Conservation (phyloP, 164 flowering plant genomes). For the Santalum album region DNA sequence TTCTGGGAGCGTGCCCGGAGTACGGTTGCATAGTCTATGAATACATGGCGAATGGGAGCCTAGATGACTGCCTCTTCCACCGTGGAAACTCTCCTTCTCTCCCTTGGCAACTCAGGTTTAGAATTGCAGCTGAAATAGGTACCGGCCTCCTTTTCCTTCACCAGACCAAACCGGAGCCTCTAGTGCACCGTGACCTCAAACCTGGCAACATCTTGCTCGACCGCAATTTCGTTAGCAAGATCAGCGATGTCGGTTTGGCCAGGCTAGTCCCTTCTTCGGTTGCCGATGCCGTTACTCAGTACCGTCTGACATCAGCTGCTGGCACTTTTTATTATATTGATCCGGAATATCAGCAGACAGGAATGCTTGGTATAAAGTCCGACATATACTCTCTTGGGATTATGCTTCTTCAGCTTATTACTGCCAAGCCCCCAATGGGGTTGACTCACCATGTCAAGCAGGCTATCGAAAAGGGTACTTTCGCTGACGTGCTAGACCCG, state of each 20-base stretch:
- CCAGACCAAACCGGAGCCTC: slow-evolving; percentile 68
- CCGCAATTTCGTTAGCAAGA: slow-evolving; percentile 56
- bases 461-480: slow-evolving; percentile 43
- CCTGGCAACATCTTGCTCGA: slow-evolving; percentile 65
- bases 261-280: slow-evolving; percentile 59
- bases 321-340: slow-evolving; percentile 75
- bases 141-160: slow-evolving; percentile 58
- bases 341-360: slow-evolving; percentile 72
- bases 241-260: slow-evolving; percentile 61
- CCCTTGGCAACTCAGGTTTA: slow-evolving; percentile 51
- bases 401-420: slow-evolving; percentile 46
- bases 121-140: slow-evolving; percentile 57
- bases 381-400: slow-evolving; percentile 63
- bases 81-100: slow-evolving; percentile 36
- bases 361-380: slow-evolving; percentile 67
- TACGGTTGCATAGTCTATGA: slow-evolving; percentile 45
- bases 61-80: slow-evolving; percentile 48
- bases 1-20: slow-evolving; percentile 50
- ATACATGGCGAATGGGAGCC: slow-evolving; percentile 60
- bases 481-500: slow-evolving; percentile 38
- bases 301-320: slow-evolving; percentile 64
- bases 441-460: slow-evolving; percentile 45
- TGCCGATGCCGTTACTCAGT: slow-evolving; percentile 54
- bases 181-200: slow-evolving; percentile 65
- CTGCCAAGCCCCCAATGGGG: slow-evolving; percentile 61